Evolutionary conservation across 768 basidiomycete genomes (phyloP).

Genomic region (Chalciporus pseudorubinellus): DNA sequence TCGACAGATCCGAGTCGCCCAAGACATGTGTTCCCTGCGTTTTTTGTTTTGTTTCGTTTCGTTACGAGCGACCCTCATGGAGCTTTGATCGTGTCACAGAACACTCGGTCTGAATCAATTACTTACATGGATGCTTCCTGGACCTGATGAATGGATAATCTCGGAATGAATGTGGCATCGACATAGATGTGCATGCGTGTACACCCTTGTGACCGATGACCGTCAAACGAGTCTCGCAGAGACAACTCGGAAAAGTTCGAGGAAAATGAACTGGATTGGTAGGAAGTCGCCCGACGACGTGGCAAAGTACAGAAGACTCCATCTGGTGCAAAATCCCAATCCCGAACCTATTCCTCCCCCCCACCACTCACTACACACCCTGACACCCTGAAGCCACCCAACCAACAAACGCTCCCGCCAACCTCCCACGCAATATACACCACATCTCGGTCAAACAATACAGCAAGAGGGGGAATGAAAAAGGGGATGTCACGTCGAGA

Average conservation of each 20-base stretch:
- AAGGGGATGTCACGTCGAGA: slow-evolving; percentile 19
- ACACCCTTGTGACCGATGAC: no score
- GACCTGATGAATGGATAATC: no score
- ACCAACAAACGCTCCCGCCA: neutral
- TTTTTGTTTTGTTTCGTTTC: no score
- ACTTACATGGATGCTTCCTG: no score
- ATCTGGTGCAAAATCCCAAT: neutral
- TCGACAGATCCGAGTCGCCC: no score
- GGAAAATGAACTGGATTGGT: neutral
- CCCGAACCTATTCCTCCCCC: neutral
- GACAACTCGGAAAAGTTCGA: neutral
- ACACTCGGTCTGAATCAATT: no score
- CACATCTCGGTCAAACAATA: neutral
- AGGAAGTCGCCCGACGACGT: neutral
- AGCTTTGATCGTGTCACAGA: no score
- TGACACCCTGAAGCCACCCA: neutral
- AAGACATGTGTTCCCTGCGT: no score
- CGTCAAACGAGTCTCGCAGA: no score
- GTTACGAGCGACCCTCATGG: no score
- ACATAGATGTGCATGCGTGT: no score
- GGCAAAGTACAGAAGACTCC: neutral
- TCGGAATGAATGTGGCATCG: no score
- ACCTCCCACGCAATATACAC: neutral
- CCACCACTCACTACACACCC: neutral
- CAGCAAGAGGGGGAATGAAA: neutral